Conservation (phyloP, 1,139 yeast species). For the Yamadazyma taylorii region DNA sequence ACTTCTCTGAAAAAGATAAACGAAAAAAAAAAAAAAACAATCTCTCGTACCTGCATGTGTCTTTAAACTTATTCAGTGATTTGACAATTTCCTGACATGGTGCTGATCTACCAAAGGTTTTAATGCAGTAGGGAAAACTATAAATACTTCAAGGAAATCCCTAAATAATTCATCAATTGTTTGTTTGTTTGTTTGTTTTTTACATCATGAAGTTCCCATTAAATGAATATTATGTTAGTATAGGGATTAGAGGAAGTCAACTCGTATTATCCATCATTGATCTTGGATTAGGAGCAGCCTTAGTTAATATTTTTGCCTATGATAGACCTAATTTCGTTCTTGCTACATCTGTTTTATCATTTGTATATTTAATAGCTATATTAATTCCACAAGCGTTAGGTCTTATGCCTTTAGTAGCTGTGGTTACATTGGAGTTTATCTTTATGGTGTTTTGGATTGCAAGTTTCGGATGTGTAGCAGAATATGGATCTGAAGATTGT, state of each 20-base stretch:
- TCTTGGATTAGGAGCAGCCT: conserved; percentile 28
- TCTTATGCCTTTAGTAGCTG: conserved; percentile 17
- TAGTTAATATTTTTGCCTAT: conserved; percentile 11
- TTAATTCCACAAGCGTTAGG: conserved; percentile 12
- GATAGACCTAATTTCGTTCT: conserved; percentile 21
- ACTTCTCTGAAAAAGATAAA: too few relatives aligned
- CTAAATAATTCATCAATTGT: not conserved
- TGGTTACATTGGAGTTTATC: conserved; percentile 22
- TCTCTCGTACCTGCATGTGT: too few relatives aligned
- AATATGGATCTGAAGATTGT: conserved; percentile 26
- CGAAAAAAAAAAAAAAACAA: too few relatives aligned
- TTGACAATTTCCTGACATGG: too few relatives aligned
- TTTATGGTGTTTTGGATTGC: conserved; percentile 27
- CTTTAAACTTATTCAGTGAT: too few relatives aligned
- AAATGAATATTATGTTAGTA: conserved; percentile 6
- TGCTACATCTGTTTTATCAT: conserved; percentile 22
- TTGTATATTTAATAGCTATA: conserved; percentile 21
- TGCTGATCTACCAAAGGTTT: too few relatives aligned
- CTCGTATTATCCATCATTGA: conserved; percentile 22
- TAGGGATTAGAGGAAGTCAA: conserved; percentile 20
- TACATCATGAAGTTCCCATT: not conserved
- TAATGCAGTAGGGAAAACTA: too few relatives aligned
- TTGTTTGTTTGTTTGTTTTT: too few relatives aligned
- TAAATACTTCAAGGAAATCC: not conserved
- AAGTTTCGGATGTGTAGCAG: conserved; percentile 26